phyloP scores from a whole-genome alignment of 2,329 filamentous ascomycete species.

The Clonostachys sp. region DNA sequence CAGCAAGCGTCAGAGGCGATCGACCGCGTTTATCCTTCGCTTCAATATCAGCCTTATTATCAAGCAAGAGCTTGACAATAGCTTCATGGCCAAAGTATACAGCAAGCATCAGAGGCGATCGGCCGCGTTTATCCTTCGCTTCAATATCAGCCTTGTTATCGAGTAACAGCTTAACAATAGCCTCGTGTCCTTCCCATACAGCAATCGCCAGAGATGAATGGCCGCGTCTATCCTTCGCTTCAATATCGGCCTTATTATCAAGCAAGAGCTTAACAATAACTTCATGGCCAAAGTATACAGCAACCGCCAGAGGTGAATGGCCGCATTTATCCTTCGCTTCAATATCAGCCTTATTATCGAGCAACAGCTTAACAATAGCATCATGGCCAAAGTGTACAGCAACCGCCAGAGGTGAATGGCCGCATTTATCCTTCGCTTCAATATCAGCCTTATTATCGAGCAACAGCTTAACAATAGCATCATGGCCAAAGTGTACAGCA shows the following conservation, averaged over 20 bases:
- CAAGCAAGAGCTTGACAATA: conserved; percentile 4
- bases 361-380: conserved; percentile 1
- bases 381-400: conserved; percentile 5
- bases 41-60: conserved; percentile 8
- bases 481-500: not conserved
- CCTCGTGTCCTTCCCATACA: not conserved
- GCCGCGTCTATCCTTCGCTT: not conserved
- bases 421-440: not conserved
- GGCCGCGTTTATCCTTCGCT: not conserved
- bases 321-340: conserved; percentile 7
- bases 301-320: not conserved
- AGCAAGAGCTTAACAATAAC: not conserved
- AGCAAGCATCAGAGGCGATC: conserved; percentile 1
- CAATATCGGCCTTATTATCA: not conserved
- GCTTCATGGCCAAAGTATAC: too few relatives aligned
- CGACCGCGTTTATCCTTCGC: conserved; percentile 6
- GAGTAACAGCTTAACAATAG: not conserved
- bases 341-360: conserved; percentile 8
- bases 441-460: not conserved
- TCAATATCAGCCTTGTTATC: not conserved
- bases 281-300: not conserved
- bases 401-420: not conserved
- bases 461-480: not conserved
- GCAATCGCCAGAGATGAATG: conserved; percentile 3
- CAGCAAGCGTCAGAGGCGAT: not conserved